Evolutionary conservation across 148 eudicot genomes (phyloP).

Genomic region (Diospyros kaki): DNA sequence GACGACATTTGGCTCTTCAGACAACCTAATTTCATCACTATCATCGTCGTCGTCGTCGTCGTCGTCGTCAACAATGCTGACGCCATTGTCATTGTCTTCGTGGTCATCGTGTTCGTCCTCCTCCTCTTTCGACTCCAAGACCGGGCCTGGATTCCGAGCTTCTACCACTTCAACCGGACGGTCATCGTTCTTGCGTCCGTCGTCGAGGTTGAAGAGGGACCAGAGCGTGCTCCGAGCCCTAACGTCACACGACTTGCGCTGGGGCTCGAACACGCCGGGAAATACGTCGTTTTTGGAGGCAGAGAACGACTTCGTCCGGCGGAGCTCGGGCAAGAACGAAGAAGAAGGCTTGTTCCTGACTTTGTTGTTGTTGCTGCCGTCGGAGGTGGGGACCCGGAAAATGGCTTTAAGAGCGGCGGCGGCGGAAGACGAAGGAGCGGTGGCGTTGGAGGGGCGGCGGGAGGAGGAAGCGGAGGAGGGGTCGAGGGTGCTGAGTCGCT

Average conservation of each 20-base stretch:
- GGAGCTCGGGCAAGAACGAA: constrained; percentile 60
- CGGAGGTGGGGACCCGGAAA: constrained; percentile 23
- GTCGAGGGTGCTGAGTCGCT: constrained; percentile 66
- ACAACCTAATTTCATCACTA: constrained; percentile 23
- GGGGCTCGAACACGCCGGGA: constrained; percentile 39
- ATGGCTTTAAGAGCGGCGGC: constrained; percentile 42
- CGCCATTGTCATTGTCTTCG: neutral
- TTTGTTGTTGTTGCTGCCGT: constrained; percentile 1
- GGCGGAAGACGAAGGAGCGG: constrained; percentile 28
- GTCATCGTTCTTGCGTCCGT: constrained; percentile 16
- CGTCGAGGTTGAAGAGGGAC: constrained; percentile 35
- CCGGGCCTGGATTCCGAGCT: constrained; percentile 3
- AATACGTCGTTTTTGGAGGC: constrained; percentile 71
- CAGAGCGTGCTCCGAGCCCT: constrained; percentile 43
- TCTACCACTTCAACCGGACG: neutral
- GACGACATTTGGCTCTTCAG: constrained; percentile 9
- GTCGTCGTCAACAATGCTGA: constrained; percentile 10
- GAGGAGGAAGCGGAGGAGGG: constrained; percentile 36
- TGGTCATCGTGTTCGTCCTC: constrained; percentile 16
- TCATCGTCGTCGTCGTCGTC: constrained; percentile 18
- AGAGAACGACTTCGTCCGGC: constrained; percentile 77
- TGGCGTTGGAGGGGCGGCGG: constrained; percentile 37
- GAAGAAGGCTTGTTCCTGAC: constrained; percentile 20
- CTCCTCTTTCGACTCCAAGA: constrained; percentile 24
- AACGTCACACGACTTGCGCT: constrained; percentile 55